phyloP scores from a whole-genome alignment of 306 rosid genomes.

The Glycyrrhiza uralensis region DNA sequence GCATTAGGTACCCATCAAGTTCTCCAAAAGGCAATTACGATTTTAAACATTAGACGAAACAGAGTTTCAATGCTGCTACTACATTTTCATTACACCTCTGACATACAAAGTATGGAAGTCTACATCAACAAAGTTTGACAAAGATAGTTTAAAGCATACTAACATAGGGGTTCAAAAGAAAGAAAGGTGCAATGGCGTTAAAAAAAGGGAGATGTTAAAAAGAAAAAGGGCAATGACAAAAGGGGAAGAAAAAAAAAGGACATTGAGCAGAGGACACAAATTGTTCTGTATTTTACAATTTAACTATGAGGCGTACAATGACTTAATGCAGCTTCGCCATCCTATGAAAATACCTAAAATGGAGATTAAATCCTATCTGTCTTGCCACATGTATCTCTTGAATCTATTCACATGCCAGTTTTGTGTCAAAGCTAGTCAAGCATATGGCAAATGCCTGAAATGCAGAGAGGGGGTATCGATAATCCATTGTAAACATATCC shows the following conservation, averaged over 20 bases:
- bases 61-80: conserved; percentile 18
- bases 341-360: conserved; percentile 41
- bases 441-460: conserved; percentile 99
- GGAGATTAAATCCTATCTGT: conserved; percentile 32
- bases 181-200: neutral
- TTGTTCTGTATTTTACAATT: conserved; percentile 33
- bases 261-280: conserved; percentile 10
- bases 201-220: no score
- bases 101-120: conserved; percentile 26
- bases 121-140: conserved; percentile 32
- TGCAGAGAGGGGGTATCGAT: conserved; percentile 90
- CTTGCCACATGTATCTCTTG: conserved; percentile 25
- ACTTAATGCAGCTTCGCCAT: conserved; percentile 51
- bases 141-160: conserved; percentile 30
- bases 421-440: conserved; percentile 97
- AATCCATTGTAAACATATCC: conserved; percentile 98
- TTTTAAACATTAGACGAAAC: neutral
- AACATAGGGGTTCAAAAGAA: conserved; percentile 7
- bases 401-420: conserved; percentile 93
- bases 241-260: neutral
- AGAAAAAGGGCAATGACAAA: no score
- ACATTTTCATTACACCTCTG: conserved; percentile 29
- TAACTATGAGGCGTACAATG: conserved; percentile 32
- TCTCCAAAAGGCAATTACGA: neutral
- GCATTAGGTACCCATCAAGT: neutral